Evolutionary conservation across 2,329 filamentous ascomycete genomes (phyloP), one percentile per base, ranked within the genome.

Genomic region (Trichothecium roseum): DNA sequence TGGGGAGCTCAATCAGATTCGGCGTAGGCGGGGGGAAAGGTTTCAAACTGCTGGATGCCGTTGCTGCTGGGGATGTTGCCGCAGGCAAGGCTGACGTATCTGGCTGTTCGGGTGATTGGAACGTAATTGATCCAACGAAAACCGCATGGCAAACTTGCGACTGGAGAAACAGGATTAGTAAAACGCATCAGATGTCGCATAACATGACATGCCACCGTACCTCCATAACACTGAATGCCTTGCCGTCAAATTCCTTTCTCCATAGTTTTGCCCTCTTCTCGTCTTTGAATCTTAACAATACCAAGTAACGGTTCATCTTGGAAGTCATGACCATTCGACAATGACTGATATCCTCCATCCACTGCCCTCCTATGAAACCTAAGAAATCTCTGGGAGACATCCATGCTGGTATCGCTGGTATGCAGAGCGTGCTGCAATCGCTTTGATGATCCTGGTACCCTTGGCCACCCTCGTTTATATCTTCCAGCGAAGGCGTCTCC

Each of bases 121-220:
- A 87, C 27, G 84, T 84, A 46, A 96, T 91, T 3, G 83, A 87
- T 55, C 86, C 91, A 56, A 98, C 82, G 55, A 94, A 94, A 5
- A 94, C 85, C 30, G 94, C 86, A 61, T 94, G 88, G 55, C 89
- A 96, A 33, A 87, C 86, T 61, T 96, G 87, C 28, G 88, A 84
- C 83, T 57, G 32, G n/a, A 37, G n/a, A 10, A 14, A 34, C 36
- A 24, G 37, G n/a, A n/a, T 46, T 27, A 57, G 47, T 30, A 34
- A 35, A 15, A n/a, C n/a, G n/a, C n/a, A n/a, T n/a, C n/a, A n/a
- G 3, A 9, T 6, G 18, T 8, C 3, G 15, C 30, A 13, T 9
- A 34, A 20, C 13, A 32, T 16, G 15, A 7, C 14, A 22, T 4
- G 16, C 5, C 7, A 1, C 46, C 54, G 47, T 61, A 85, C 84